Evolutionary conservation across 106 monocot genomes (phyloP).

Genomic region (Dioscorea zingiberensis): DNA sequence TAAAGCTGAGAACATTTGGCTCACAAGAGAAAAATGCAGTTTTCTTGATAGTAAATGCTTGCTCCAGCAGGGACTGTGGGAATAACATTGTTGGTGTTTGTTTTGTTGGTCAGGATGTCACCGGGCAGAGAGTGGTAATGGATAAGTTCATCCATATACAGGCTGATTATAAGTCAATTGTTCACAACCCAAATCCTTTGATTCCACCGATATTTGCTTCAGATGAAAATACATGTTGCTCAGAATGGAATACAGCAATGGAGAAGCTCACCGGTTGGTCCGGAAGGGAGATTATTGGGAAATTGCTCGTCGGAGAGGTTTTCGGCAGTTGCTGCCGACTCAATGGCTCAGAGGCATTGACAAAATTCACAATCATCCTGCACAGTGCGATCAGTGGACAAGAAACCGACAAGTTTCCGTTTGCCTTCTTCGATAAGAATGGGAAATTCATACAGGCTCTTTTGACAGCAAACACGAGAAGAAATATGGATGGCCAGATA

Average conservation of each 20-base stretch:
- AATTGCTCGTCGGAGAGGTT: slow-evolving; percentile 76
- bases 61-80: slow-evolving; percentile 80
- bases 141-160: slow-evolving; percentile 94
- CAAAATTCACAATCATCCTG: slow-evolving; percentile 91
- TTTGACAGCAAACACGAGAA: slow-evolving; percentile 79
- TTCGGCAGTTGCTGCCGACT: slow-evolving; percentile 84
- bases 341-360: slow-evolving; percentile 79
- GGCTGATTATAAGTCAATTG: slow-evolving; percentile 89
- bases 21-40: slow-evolving; percentile 39
- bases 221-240: slow-evolving; percentile 84
- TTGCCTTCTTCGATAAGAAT: slow-evolving; percentile 78
- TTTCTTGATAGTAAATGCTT: slow-evolving; percentile 89
- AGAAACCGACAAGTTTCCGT: slow-evolving; percentile 80
- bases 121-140: slow-evolving; percentile 85
- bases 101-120: slow-evolving; percentile 92
- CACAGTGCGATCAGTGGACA: slow-evolving; percentile 80
- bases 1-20: slow-evolving; percentile 84
- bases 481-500: slow-evolving; percentile 54
- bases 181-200: slow-evolving; percentile 81
- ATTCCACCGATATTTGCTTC: slow-evolving; percentile 96
- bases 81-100: slow-evolving; percentile 80
- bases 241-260: slow-evolving; percentile 96
- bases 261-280: slow-evolving; percentile 87
- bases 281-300: slow-evolving; percentile 64
- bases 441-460: slow-evolving; percentile 82